Evolutionary conservation across 2,329 filamentous ascomycete genomes (phyloP).

Genomic region (Fusarium oligoseptatum): DNA sequence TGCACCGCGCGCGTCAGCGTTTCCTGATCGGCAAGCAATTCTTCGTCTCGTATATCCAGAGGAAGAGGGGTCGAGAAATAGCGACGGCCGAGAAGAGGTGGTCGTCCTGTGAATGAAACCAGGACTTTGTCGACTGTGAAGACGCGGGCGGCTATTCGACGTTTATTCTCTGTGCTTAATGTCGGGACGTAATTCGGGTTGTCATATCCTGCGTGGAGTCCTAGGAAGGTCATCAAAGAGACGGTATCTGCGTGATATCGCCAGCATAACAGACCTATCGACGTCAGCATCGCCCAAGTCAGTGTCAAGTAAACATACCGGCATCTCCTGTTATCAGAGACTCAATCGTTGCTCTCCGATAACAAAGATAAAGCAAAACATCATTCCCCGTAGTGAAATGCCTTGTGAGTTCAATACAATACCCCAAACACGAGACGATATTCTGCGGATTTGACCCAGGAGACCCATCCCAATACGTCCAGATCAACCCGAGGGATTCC

Average conservation of each 20-base stretch:
- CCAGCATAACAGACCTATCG: slow-evolving; percentile 54
- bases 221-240: slow-evolving; percentile 53
- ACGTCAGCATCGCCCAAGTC: not conserved
- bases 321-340: slow-evolving; percentile 57
- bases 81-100: slow-evolving; percentile 64
- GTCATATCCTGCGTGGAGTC: slow-evolving; percentile 48
- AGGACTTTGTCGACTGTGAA: slow-evolving; percentile 64
- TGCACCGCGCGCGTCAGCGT: slow-evolving; percentile 29
- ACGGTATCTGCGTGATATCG: slow-evolving; percentile 54
- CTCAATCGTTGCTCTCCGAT: slow-evolving; percentile 52
- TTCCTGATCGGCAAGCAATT: slow-evolving; percentile 59
- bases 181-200: slow-evolving; percentile 49
- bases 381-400: slow-evolving; percentile 51
- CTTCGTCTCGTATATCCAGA: slow-evolving; percentile 65
- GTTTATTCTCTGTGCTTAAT: slow-evolving; percentile 51
- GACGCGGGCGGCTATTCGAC: slow-evolving; percentile 51
- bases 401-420: slow-evolving; percentile 52
- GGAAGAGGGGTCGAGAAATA: slow-evolving; percentile 68
- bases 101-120: slow-evolving; percentile 66
- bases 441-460: slow-evolving; percentile 1
- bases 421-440: slow-evolving; percentile 31
- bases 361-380: slow-evolving; percentile 53
- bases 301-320: slow-evolving; percentile 45
- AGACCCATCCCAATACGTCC: slow-evolving; percentile 37
- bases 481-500: slow-evolving; percentile 59